These are phyloP conservation scores for Phytophthora pini DNA, from an alignment of 352 stramenopile species.

Conservation along the genomic window DNA sequence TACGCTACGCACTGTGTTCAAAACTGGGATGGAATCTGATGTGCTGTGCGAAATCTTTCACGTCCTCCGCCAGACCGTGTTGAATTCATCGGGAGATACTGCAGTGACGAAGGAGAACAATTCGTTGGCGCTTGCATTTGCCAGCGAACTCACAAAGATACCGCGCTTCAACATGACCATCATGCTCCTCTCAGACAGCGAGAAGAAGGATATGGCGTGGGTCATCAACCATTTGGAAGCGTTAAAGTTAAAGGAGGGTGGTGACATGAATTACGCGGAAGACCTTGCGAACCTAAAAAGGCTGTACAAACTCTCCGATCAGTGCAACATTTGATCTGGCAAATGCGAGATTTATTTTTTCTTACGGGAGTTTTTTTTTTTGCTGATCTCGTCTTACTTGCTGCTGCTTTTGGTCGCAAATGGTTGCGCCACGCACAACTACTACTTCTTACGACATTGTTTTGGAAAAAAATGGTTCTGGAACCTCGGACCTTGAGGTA, in stretches of 20 bases:
- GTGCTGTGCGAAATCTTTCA: constrained; percentile 74
- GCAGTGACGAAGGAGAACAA: constrained; percentile 1
- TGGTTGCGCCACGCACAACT: no score
- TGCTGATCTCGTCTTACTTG: no score
- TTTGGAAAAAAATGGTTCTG: no score
- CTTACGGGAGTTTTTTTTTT: background rate
- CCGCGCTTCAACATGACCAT: constrained; percentile 81
- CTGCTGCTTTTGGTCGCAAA: no score
- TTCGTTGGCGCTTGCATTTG: constrained; percentile 47
- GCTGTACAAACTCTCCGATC: constrained; percentile 48
- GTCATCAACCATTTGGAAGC: constrained; percentile 43
- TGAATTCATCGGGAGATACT: background rate
- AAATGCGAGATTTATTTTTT: constrained; percentile 16
- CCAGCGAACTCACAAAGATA: constrained; percentile 49
- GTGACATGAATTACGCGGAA: constrained; percentile 8
- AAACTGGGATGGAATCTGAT: constrained; percentile 81
- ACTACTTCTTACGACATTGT: no score
- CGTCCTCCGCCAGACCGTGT: constrained; percentile 40
- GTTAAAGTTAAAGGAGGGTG: constrained; percentile 1
- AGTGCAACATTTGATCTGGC: constrained; percentile 6
- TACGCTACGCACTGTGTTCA: constrained; percentile 60
- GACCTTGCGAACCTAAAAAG: constrained; percentile 44
- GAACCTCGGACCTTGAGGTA: no score
- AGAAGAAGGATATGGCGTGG: constrained; percentile 67
- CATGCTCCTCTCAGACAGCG: constrained; percentile 74